Percentiles rank a stretch among this genome's conserved stretches.
Evolutionary conservation across 78 protist genomes (phyloP).

Genomic region (Corallochytrium limacisporum): DNA sequence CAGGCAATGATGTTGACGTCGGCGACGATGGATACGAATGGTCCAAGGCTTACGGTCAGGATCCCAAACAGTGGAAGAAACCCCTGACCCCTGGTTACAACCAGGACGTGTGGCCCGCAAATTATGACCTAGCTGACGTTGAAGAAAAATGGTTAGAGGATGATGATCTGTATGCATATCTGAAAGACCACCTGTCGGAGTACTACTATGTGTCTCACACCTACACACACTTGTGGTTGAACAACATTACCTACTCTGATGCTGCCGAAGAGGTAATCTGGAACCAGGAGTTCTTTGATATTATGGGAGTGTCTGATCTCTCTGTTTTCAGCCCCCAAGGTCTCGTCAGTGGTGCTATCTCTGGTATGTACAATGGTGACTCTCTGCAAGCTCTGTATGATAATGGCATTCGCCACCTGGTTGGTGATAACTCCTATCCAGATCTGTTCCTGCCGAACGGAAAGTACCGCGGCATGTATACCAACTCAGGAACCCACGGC

Average conservation of each 20-base stretch:
- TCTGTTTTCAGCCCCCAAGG: background rate
- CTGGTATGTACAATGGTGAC: conserved; percentile 3
- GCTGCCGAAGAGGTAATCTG: background rate
- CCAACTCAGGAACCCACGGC: no score
- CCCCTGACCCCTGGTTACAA: no score
- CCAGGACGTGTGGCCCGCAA: no score
- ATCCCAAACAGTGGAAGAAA: background rate
- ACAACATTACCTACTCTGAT: background rate
- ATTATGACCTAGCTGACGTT: background rate
- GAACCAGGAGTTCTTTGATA: conserved; percentile 6
- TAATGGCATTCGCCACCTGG: background rate
- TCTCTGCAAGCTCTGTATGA: conserved; percentile 16
- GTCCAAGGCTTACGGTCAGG: background rate
- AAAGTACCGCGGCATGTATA: background rate
- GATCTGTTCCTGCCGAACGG: background rate
- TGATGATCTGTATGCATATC: background rate
- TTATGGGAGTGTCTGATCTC: background rate
- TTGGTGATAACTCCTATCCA: conserved; percentile 19
- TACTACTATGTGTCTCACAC: conserved; percentile 19
- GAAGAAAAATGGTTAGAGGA: background rate
- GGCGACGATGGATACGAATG: background rate
- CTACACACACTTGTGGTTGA: background rate
- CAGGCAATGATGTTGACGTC: background rate
- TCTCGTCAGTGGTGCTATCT: conserved; percentile 6
- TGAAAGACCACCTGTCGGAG: background rate